A percentile compares a stretch with the other conserved stretches of the same genome.
Conservation (phyloP, 306 rosid genomes). For the Fragaria nilgerrensis region DNA sequence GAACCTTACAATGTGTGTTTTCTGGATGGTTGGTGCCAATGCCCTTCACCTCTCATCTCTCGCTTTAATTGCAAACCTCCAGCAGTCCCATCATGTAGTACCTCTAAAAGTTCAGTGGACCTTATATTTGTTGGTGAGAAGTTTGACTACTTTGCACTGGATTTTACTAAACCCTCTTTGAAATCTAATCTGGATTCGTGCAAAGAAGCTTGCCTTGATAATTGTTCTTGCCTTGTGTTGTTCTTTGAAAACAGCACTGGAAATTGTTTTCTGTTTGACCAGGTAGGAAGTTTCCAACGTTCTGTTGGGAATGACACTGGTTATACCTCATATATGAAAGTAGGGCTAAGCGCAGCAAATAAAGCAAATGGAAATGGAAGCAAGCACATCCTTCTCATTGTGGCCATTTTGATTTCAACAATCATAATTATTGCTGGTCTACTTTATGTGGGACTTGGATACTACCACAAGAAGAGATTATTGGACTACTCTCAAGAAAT, state of each 20-base stretch:
- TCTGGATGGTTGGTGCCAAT: constrained; percentile 28
- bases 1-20: constrained; percentile 31
- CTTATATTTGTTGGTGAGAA: constrained; percentile 36
- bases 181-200: constrained; percentile 27
- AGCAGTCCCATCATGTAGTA: constrained; percentile 25
- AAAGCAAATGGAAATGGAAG: constrained; percentile 11
- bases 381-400: constrained; percentile 26
- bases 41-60: constrained; percentile 27
- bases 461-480: constrained; percentile 26
- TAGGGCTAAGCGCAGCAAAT: not conserved
- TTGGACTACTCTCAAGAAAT: constrained; percentile 28
- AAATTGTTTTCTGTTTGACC: constrained; percentile 33
- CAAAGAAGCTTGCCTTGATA: constrained; percentile 29
- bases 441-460: constrained; percentile 32
- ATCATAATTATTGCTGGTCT: constrained; percentile 21
- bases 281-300: constrained; percentile 30
- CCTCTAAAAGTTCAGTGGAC: constrained; percentile 17
- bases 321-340: constrained; percentile 28
- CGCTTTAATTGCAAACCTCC: constrained; percentile 26
- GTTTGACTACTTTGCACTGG: constrained; percentile 36
- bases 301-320: constrained; percentile 18
- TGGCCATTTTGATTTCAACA: constrained; percentile 28
- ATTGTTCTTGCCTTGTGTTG: constrained; percentile 36
- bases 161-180: constrained; percentile 22
- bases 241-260: constrained; percentile 31